Percentiles rank a stretch among this genome's conserved stretches.
Conservation (phyloP, 164 flowering plant genomes). For the Magnolia sinica region DNA sequence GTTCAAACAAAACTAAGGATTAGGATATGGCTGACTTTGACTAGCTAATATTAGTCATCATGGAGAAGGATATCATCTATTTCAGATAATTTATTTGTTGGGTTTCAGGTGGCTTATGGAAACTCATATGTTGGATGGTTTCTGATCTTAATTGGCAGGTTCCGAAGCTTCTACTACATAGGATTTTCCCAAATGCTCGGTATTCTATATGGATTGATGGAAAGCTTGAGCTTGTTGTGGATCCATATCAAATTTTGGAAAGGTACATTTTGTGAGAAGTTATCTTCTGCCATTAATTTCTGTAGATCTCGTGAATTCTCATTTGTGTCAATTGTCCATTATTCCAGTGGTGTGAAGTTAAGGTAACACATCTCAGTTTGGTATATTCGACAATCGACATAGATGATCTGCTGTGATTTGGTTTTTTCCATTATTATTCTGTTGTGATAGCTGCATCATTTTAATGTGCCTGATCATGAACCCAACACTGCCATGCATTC, state of each 20-base stretch:
- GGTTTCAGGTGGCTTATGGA: too few relatives aligned
- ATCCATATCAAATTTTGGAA: constrained; percentile 91
- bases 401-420: too few relatives aligned
- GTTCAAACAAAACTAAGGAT: too few relatives aligned
- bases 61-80: too few relatives aligned
- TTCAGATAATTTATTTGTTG: too few relatives aligned
- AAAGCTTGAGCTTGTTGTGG: constrained; percentile 90
- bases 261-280: constrained; percentile 41
- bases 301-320: background rate
- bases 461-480: too few relatives aligned
- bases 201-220: constrained; percentile 97
- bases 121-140: background rate
- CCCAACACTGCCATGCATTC: too few relatives aligned
- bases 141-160: constrained; percentile 37
- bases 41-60: too few relatives aligned
- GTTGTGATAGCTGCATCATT: too few relatives aligned
- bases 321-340: background rate
- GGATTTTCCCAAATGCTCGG: constrained; percentile 75
- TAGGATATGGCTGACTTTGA: too few relatives aligned
- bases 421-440: too few relatives aligned
- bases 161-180: constrained; percentile 88
- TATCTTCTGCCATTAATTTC: background rate
- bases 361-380: background rate
- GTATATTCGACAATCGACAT: background rate
- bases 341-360: background rate